A percentile compares a stretch with the other conserved stretches of the same genome.
These are phyloP conservation scores for Breynia disticha DNA, from an alignment of 441 rosid genomes.

Conservation along the genomic window DNA sequence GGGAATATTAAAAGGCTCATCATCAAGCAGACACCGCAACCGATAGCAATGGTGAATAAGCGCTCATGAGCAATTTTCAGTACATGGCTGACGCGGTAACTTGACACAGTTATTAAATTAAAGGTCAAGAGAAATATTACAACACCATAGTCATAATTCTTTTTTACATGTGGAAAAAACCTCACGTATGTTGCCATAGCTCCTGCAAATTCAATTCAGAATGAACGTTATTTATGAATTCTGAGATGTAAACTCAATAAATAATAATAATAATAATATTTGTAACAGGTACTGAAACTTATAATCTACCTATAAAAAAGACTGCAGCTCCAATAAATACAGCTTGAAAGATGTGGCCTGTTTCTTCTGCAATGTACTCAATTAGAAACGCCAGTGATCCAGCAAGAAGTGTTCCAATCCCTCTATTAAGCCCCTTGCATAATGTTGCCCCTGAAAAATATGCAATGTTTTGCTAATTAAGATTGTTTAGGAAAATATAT, in stretches of 20 bases:
- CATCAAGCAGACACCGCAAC: conserved; percentile 64
- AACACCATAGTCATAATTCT: conserved; percentile 76
- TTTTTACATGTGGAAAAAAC: conserved; percentile 71
- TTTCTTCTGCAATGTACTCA: conserved; percentile 44
- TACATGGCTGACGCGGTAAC: conserved; percentile 54
- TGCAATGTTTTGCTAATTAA: neutral
- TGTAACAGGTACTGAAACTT: neutral
- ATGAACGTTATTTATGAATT: too few relatives aligned
- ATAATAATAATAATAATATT: too few relatives aligned
- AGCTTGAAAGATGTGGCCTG: conserved; percentile 49
- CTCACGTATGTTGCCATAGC: conserved; percentile 59
- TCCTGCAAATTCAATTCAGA: conserved; percentile 44
- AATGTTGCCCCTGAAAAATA: conserved; percentile 57
- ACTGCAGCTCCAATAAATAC: conserved; percentile 65
- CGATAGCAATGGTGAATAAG: conserved; percentile 56
- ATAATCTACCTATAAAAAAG: conserved; percentile 44
- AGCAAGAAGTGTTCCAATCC: conserved; percentile 67
- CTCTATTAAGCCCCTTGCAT: conserved; percentile 80
- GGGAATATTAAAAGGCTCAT: conserved; percentile 65
- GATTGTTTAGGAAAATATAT: neutral
- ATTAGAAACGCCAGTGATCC: conserved; percentile 62
- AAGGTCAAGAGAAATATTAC: conserved; percentile 80
- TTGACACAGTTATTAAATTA: conserved; percentile 67
- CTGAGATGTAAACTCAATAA: too few relatives aligned
- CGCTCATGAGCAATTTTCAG: conserved; percentile 58